Evolutionary conservation across 441 rosid genomes (phyloP).

Genomic region (Corymbia calophylla): DNA sequence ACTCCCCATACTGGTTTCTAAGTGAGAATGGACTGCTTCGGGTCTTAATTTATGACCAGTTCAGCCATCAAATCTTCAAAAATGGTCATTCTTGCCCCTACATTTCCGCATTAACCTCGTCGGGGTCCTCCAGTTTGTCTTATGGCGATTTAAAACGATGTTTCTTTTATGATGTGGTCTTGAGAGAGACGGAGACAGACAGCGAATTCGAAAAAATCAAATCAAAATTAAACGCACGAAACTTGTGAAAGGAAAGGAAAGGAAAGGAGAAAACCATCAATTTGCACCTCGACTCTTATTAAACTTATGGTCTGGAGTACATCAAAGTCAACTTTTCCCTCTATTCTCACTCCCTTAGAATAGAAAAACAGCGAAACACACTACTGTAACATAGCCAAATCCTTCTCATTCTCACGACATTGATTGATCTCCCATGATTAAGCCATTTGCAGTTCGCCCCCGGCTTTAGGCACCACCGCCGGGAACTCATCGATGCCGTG

Average conservation of each 20-base stretch:
- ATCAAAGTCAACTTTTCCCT: not conserved
- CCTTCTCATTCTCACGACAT: not conserved
- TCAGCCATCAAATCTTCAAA: not conserved
- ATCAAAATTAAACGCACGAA: not conserved
- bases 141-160: not conserved
- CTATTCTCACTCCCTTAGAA: not conserved
- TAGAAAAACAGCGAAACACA: not conserved
- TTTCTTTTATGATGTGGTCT: not conserved
- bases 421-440: not conserved
- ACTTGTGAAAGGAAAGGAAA: not conserved
- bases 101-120: not conserved
- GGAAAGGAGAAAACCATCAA: not conserved
- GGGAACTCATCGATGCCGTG: not conserved
- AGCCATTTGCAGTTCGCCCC: conserved; percentile 2
- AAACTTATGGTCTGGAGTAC: not conserved
- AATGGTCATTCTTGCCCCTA: not conserved
- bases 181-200: not conserved
- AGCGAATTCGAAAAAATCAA: not conserved
- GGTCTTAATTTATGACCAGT: too few species aligned
- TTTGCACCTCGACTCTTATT: not conserved
- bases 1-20: not conserved
- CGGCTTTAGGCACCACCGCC: not conserved
- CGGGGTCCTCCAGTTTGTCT: not conserved
- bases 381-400: not conserved
- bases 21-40: not conserved